These are phyloP conservation scores for Asterella californica DNA, from an alignment of 225 moss, liverwort and hornwort genomes.

Conservation along the genomic window DNA sequence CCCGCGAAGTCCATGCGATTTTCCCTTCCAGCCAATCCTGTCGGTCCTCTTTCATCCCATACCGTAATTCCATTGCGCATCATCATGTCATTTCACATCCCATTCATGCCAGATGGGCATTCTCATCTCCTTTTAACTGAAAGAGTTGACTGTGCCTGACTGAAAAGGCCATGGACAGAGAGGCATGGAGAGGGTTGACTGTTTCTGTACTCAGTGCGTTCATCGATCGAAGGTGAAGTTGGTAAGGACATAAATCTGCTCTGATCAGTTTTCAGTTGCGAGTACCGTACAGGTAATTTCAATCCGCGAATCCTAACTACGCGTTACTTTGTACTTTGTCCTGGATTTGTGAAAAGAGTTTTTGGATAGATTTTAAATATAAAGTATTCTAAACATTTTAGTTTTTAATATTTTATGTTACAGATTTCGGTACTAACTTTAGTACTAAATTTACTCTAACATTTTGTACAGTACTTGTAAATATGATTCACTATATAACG, in stretches of 20 bases:
- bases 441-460: no score
- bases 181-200: conserved; percentile 4
- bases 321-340: no score
- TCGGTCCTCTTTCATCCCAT: not conserved
- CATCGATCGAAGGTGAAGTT: not conserved
- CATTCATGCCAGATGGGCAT: not conserved
- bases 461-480: no score
- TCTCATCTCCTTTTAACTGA: not conserved
- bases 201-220: not conserved
- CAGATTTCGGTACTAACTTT: no score
- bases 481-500: no score
- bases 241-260: not conserved
- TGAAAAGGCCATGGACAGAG: conserved; percentile 5
- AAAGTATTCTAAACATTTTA: no score
- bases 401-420: no score
- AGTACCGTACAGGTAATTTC: not conserved
- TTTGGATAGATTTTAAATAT: no score
- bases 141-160: conserved; percentile 3
- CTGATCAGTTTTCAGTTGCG: not conserved
- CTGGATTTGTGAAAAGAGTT: not conserved
- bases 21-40: no score
- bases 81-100: not conserved
- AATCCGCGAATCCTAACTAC: no score
- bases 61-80: not conserved
- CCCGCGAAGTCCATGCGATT: no score